A percentile compares a stretch with the other conserved stretches of the same genome.
These are phyloP conservation scores for Cladosporium sp. DNA, from an alignment of 2,329 filamentous ascomycete genomes.

Conservation along the genomic window DNA sequence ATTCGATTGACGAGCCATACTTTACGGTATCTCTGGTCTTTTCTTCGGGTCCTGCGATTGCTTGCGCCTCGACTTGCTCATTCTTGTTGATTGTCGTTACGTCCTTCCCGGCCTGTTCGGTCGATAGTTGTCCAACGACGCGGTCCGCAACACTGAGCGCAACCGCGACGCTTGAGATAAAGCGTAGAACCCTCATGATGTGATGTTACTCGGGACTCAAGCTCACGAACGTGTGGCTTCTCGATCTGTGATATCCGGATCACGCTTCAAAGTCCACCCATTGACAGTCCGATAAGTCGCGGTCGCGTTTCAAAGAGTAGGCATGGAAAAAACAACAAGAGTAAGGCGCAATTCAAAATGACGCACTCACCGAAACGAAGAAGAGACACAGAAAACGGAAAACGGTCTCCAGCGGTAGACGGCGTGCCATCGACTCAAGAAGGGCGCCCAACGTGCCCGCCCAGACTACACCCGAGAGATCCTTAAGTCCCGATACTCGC, in stretches of 20 bases:
- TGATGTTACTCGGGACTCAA: no score
- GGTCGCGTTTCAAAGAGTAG: neutral
- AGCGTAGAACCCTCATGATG: conserved; percentile 1
- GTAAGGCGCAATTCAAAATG: neutral
- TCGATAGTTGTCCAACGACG: neutral
- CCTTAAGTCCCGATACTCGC: conserved; percentile 3
- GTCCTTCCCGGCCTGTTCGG: neutral
- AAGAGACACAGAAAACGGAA: conserved; percentile 9
- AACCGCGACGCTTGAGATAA: conserved; percentile 1
- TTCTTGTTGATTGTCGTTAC: neutral
- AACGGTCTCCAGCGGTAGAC: conserved; percentile 10
- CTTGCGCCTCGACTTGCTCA: neutral
- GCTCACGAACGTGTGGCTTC: neutral
- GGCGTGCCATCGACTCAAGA: conserved; percentile 10
- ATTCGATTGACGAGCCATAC: neutral
- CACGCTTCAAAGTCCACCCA: neutral
- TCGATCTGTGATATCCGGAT: neutral
- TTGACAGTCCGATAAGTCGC: neutral
- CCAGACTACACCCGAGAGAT: neutral
- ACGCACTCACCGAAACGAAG: conserved; percentile 2
- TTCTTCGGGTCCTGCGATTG: neutral
- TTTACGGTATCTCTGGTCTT: neutral
- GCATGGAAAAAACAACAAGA: neutral
- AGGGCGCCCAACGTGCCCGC: conserved; percentile 7
- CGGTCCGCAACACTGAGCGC: neutral